These are phyloP conservation scores for Pseudozyma sp. DNA, from an alignment of 1,284 basidiomycete species.

Conservation along the genomic window DNA sequence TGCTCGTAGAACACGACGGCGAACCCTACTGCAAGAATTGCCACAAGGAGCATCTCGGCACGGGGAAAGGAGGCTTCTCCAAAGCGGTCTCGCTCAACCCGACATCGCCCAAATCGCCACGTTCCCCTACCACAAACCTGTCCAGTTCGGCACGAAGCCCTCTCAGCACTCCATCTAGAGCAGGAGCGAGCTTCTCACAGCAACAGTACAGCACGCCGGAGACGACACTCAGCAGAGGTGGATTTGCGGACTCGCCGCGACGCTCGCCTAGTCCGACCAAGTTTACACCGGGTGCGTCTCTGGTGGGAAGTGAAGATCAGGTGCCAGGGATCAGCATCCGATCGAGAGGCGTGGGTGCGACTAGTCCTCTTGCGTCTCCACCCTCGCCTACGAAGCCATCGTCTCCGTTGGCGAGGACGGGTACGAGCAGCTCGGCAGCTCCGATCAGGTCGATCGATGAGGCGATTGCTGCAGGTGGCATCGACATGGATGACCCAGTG, in stretches of 20 bases:
- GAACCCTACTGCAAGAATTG: constrained; percentile 67
- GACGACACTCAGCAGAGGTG: constrained; percentile 25
- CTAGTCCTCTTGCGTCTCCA: constrained; percentile 14
- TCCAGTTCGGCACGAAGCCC: constrained; percentile 23
- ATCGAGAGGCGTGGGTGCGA: constrained; percentile 15
- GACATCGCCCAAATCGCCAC: constrained; percentile 44
- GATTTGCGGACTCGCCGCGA: constrained; percentile 5
- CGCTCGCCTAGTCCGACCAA: constrained; percentile 49
- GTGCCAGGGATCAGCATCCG: constrained; percentile 42
- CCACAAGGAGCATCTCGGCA: constrained; percentile 64
- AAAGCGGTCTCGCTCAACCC: constrained; percentile 63
- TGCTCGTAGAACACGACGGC: constrained; percentile 66
- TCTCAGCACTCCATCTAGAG: constrained; percentile 21
- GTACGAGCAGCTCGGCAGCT: constrained; percentile 9
- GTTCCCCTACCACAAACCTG: constrained; percentile 25
- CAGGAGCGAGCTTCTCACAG: constrained; percentile 12
- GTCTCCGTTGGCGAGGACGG: constrained; percentile 10
- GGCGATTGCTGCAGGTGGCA: constrained; percentile 30
- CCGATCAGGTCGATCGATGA: constrained; percentile 49
- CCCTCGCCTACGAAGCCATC: constrained; percentile 21
- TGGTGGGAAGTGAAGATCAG: constrained; percentile 27
- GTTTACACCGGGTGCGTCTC: constrained; percentile 23
- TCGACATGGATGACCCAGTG: constrained; percentile 31
- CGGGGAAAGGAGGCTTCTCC: constrained; percentile 65
- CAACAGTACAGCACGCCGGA: constrained; percentile 34